Evolutionary conservation across 164 flowering plant genomes (phyloP).

Genomic region (Aristolochia contorta): DNA sequence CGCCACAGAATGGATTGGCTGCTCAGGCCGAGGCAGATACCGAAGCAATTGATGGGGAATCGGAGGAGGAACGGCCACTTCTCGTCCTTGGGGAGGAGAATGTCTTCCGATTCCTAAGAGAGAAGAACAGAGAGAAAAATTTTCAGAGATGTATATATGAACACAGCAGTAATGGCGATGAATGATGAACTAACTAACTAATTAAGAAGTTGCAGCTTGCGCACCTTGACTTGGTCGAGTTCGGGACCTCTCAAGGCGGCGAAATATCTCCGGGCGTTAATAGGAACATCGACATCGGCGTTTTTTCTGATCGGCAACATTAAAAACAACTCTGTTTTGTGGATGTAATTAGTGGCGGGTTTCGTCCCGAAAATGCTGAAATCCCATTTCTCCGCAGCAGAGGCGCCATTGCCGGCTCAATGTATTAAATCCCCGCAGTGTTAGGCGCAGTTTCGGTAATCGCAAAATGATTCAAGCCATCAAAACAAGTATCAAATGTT

Average conservation of each 20-base stretch:
- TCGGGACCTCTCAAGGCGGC: slow-evolving; percentile 94
- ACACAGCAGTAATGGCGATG: no score
- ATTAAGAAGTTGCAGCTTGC: no score
- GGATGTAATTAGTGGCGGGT: slow-evolving; percentile 28
- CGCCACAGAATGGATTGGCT: slow-evolving; percentile 96
- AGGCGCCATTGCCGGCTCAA: no score
- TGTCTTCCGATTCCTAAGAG: slow-evolving; percentile 89
- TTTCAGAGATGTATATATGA: no score
- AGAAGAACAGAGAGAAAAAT: no score
- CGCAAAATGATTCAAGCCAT: no score
- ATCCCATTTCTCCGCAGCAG: slow-evolving; percentile 58
- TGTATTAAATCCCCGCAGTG: no score
- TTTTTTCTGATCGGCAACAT: slow-evolving; percentile 37
- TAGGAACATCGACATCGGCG: slow-evolving; percentile 40
- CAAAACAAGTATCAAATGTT: no score
- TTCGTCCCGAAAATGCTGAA: slow-evolving; percentile 81
- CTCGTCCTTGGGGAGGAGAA: slow-evolving; percentile 85
- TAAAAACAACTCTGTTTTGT: slow-evolving; percentile 61
- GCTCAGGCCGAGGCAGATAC: slow-evolving; percentile 86
- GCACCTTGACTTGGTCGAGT: slow-evolving; percentile 92
- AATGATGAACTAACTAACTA: no score
- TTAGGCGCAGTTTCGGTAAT: no score
- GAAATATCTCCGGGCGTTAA: slow-evolving; percentile 83
- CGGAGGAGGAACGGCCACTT: slow-evolving; percentile 95
- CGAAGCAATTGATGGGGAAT: slow-evolving; percentile 83